Conservation (phyloP, 1,284 basidiomycete species). For the Pseudozyma pruni region DNA sequence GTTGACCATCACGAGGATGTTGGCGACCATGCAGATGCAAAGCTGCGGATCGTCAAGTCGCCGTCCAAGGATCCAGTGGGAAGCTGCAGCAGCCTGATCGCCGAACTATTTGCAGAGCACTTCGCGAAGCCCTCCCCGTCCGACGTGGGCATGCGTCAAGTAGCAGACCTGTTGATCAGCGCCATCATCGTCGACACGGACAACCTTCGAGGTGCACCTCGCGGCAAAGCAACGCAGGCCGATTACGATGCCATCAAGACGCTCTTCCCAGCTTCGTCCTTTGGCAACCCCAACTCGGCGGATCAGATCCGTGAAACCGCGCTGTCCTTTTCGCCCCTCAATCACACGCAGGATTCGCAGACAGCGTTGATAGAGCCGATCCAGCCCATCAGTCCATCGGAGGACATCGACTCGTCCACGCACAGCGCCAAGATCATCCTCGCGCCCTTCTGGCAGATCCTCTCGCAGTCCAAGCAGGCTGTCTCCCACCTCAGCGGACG, state of each 20-base stretch:
- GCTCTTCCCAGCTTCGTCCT: constrained; percentile 51
- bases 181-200: constrained; percentile 69
- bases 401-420: constrained; percentile 33
- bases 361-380: constrained; percentile 18
- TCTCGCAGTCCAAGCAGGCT: constrained; percentile 76
- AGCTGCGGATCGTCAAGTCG: constrained; percentile 53
- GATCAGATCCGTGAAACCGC: constrained; percentile 25
- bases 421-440: constrained; percentile 49
- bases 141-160: constrained; percentile 28
- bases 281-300: constrained; percentile 26
- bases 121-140: constrained; percentile 17
- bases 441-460: constrained; percentile 71
- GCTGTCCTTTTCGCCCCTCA: constrained; percentile 26
- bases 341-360: neutral
- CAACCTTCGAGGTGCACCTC: constrained; percentile 53
- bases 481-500: constrained; percentile 77
- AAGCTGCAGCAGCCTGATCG: constrained; percentile 49
- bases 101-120: constrained; percentile 41
- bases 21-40: constrained; percentile 72
- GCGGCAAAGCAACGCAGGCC: constrained; percentile 50
- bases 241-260: constrained; percentile 50
- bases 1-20: constrained; percentile 97
- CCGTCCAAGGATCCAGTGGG: constrained; percentile 54
- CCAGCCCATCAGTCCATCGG: constrained; percentile 30
- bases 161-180: constrained; percentile 63